A percentile compares a stretch with the other conserved stretches of the same genome.
These are phyloP conservation scores for Thelonectria blattea DNA, from an alignment of 2,329 filamentous ascomycete species.

Conservation along the genomic window DNA sequence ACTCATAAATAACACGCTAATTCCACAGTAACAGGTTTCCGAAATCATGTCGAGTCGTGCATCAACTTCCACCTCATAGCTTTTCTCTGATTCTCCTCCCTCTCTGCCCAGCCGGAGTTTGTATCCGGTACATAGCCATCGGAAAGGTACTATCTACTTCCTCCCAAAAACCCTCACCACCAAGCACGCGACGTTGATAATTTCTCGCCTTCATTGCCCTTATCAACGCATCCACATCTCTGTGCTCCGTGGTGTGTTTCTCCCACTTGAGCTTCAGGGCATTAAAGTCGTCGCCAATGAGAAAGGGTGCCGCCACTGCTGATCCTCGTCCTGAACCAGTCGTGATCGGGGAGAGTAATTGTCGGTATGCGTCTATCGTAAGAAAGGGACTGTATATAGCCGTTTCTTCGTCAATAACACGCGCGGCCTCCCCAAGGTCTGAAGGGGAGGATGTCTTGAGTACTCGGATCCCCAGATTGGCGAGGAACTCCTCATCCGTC, in stretches of 20 bases:
- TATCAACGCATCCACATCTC: constrained; percentile 31
- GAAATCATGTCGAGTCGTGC: too few species aligned
- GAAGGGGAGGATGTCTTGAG: constrained; percentile 28
- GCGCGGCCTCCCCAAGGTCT: constrained; percentile 30
- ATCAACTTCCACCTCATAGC: not conserved
- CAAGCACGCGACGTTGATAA: constrained; percentile 31
- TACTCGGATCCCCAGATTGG: constrained; percentile 24
- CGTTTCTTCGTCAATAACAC: constrained; percentile 29
- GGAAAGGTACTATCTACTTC: constrained; percentile 31
- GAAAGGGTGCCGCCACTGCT: constrained; percentile 18
- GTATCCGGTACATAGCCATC: constrained; percentile 34
- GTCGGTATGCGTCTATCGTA: constrained; percentile 32
- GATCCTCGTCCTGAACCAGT: not conserved
- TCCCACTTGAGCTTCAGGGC: constrained; percentile 34
- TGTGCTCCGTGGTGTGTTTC: constrained; percentile 30
- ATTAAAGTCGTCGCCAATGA: constrained; percentile 37
- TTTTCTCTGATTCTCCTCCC: not conserved
- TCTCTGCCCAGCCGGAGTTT: not conserved
- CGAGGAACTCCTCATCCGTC: constrained; percentile 29
- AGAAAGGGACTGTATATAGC: constrained; percentile 37
- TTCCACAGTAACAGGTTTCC: too few species aligned
- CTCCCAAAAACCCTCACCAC: constrained; percentile 32
- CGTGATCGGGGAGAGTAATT: constrained; percentile 17
- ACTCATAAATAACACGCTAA: too few species aligned
- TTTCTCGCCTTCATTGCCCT: constrained; percentile 18